Base-by-base conservation (phyloP, 345 rosid genomes). In the Syzygium oleosum region DNA sequence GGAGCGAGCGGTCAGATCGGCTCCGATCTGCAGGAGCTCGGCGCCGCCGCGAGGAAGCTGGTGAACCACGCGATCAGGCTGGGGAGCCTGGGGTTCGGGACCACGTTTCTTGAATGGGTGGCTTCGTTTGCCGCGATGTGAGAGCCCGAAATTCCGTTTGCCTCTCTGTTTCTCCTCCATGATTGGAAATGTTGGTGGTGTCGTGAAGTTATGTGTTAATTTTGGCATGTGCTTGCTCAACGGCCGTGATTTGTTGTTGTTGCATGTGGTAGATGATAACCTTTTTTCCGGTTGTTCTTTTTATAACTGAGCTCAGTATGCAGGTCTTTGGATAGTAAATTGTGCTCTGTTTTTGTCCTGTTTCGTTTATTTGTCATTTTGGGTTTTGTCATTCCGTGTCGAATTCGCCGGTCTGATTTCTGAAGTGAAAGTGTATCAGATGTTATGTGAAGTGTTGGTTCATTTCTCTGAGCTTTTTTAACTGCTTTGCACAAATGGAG, bases 51-150 rank as follows among this genome's bases (percentile, higher is more conserved):
- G 41, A 90, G 88, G 89, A 93, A 87, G 43, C 91, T 93, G 86
- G 90, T 90, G 79, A 78, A 43, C 83, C 92, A 93, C 56, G 90
- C 92, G 19, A 43, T 92, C 88, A 88, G 59, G 88, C 90, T 92
- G 68, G 93, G 91, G 22, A 92, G 93, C 46, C 87, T 91, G 29
- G 93, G 89, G 21, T 89, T 92, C 52, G 94, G 93, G 19, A 90
- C 94, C 56, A 19, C 90, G 49, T 86, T 92, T 56, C 91, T 91
- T 53, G 86, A 91, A 87, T 92, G 94, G 94, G 29, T 92, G 51
- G 94, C 93, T 84, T 88, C 93, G 55, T 79, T 91, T 65, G 92
- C 94, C 83, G 93, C 92, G 22, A 91, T 91, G 94, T 92, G 89
- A 61, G 34, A 31, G 8, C 55, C 52, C 86, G 55, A 52, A 29